Conservation (phyloP, 257 asterid genomes). For the Linderniella brevidens region DNA sequence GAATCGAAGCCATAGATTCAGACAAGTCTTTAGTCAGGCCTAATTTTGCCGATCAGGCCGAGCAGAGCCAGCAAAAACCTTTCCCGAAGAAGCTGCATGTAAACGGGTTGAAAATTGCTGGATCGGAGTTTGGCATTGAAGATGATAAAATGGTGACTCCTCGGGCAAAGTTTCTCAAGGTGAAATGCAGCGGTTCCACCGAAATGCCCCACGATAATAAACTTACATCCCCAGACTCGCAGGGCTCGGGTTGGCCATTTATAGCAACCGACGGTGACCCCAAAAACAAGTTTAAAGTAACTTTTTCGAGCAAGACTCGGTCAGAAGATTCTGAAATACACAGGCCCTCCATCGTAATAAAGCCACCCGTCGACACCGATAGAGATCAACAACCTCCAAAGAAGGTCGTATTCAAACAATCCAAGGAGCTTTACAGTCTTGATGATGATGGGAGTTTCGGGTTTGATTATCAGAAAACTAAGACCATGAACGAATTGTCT, state of each 20-base stretch:
- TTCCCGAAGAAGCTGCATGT: constrained; percentile 43
- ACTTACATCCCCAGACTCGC: constrained; percentile 52
- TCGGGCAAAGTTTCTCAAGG: constrained; percentile 74
- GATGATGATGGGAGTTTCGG: constrained; percentile 84
- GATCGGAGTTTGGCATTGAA: constrained; percentile 33
- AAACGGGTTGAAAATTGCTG: constrained; percentile 36
- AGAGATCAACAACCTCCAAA: constrained; percentile 64
- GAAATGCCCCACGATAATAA: constrained; percentile 68
- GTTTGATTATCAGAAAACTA: constrained; percentile 61
- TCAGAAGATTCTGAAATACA: constrained; percentile 63
- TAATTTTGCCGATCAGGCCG: constrained; percentile 38
- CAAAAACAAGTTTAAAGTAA: constrained; percentile 44
- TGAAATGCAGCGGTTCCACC: constrained; percentile 49
- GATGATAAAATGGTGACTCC: constrained; percentile 53
- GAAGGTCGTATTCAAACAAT: constrained; percentile 60
- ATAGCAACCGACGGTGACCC: constrained; percentile 49
- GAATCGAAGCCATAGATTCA: constrained; percentile 42
- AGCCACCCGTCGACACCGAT: constrained; percentile 62
- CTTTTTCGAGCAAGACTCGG: constrained; percentile 57
- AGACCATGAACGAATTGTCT: constrained; percentile 60
- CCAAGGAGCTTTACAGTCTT: constrained; percentile 48
- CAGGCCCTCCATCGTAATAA: constrained; percentile 56
- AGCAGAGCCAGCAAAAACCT: constrained; percentile 45
- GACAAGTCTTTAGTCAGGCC: constrained; percentile 39
- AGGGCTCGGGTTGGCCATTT: constrained; percentile 56